Evolutionary conservation across 768 basidiomycete species (phyloP).

Genomic region (Agrocybe pediades): DNA sequence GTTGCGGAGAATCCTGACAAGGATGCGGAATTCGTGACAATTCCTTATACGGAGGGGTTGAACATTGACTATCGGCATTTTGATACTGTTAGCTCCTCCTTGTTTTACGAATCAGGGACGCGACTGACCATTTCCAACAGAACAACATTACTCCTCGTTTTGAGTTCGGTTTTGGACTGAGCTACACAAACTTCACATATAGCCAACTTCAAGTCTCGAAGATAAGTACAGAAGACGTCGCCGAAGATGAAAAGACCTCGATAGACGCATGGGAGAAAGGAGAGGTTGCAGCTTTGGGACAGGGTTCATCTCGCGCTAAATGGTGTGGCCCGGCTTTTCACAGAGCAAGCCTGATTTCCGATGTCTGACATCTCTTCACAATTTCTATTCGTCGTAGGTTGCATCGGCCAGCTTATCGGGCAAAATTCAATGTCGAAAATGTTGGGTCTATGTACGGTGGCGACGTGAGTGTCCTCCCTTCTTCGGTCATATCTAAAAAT

Average conservation of each 20-base stretch:
- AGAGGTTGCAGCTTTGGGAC: conserved; percentile 49
- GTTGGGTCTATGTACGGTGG: conserved; percentile 61
- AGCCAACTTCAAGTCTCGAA: conserved; percentile 51
- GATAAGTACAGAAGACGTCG: conserved; percentile 38
- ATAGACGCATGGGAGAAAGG: conserved; percentile 60
- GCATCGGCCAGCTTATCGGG: conserved; percentile 62
- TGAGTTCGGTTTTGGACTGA: conserved; percentile 90
- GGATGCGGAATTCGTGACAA: conserved; percentile 40
- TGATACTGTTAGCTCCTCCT: conserved; percentile 52
- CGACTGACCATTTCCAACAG: conserved; percentile 29
- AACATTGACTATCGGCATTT: conserved; percentile 76
- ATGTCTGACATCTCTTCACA: too few relatives aligned
- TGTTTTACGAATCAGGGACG: background rate
- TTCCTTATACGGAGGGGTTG: conserved; percentile 65
- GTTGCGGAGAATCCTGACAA: conserved; percentile 34
- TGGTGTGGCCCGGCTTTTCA: too few relatives aligned
- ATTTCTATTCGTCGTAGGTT: conserved; percentile 23
- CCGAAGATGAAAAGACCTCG: conserved; percentile 36
- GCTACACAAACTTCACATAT: conserved; percentile 83
- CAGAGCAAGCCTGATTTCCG: too few relatives aligned
- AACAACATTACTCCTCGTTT: conserved; percentile 76
- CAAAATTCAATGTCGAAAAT: conserved; percentile 69
- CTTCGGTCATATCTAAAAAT: background rate
- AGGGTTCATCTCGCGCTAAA: conserved; percentile 62
- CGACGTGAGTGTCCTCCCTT: conserved; percentile 46